phyloP scores from a whole-genome alignment of 805 yeast species.

The Metschnikowia chrysomelidarum region DNA sequence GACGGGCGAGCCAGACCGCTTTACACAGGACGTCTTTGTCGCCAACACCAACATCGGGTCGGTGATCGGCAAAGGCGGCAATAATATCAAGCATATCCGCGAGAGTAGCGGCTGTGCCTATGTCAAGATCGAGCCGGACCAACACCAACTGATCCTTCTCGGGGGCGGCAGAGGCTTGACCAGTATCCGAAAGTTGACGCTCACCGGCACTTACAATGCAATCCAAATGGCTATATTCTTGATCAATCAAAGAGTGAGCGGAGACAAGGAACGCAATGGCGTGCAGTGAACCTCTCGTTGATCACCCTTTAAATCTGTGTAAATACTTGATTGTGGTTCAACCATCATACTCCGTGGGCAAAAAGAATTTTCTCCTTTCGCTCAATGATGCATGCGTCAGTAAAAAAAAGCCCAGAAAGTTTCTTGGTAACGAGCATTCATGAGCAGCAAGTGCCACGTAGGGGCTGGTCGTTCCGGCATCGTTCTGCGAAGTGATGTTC shows the following conservation, averaged over 20 bases:
- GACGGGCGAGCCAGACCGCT: conserved; percentile 44
- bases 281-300: conserved; percentile 9
- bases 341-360: too few species aligned
- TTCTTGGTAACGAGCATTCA: too few species aligned
- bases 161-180: conserved; percentile 45
- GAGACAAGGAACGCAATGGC: conserved; percentile 54
- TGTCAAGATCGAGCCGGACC: conserved; percentile 66
- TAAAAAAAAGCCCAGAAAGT: too few species aligned
- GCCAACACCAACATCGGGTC: conserved; percentile 80
- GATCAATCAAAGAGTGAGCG: conserved; percentile 69
- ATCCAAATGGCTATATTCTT: conserved; percentile 71
- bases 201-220: conserved; percentile 65
- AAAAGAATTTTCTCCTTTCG: too few species aligned
- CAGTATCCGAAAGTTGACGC: conserved; percentile 54
- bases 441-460: too few species aligned
- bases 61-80: conserved; percentile 84
- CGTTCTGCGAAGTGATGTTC: too few species aligned
- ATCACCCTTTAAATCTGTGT: too few species aligned
- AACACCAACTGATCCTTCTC: conserved; percentile 47
- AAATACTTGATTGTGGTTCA: too few species aligned
- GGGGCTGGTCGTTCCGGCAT: too few species aligned
- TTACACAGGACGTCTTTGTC: conserved; percentile 68
- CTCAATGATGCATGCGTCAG: too few species aligned
- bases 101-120: conserved; percentile 69
- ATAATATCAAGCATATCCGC: conserved; percentile 74